Percentiles rank a stretch among this genome's conserved stretches.
These are phyloP conservation scores for Talaromyces sp. DNA, from an alignment of 2,329 filamentous ascomycete species.

Conservation along the genomic window DNA sequence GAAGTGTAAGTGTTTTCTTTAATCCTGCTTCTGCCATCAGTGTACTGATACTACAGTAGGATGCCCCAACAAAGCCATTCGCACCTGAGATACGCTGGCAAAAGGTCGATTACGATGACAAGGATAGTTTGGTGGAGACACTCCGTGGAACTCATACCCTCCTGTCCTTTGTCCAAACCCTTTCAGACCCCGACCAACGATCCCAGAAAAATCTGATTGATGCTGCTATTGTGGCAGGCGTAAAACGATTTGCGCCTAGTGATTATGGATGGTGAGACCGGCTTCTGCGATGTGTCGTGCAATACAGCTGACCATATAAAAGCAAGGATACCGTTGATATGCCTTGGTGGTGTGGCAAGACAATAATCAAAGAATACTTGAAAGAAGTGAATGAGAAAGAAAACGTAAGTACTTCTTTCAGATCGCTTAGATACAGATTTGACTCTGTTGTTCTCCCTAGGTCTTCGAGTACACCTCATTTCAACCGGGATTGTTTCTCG, in stretches of 20 bases:
- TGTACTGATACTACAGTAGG: not conserved
- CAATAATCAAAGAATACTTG: slow-evolving; percentile 4
- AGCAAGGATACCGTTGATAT: slow-evolving; percentile 5
- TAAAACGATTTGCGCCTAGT: slow-evolving; percentile 15
- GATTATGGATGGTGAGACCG: slow-evolving; percentile 10
- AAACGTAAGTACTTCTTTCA: not conserved
- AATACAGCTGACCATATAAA: not conserved
- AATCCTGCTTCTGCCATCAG: not conserved
- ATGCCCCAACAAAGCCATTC: not conserved
- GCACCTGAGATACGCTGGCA: not conserved
- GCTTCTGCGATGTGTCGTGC: not conserved
- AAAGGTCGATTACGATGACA: slow-evolving; percentile 6
- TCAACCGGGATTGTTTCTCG: slow-evolving; percentile 12
- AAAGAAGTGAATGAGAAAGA: slow-evolving; percentile 4
- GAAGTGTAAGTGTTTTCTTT: not conserved
- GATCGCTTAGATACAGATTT: not conserved
- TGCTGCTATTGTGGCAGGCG: slow-evolving; percentile 6
- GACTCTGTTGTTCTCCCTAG: not conserved
- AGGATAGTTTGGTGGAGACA: not conserved
- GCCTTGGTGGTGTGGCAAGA: not conserved
- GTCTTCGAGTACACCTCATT: slow-evolving; percentile 15
- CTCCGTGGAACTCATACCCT: slow-evolving; percentile 12
- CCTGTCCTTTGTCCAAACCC: slow-evolving; percentile 6
- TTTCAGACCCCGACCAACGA: slow-evolving; percentile 3
- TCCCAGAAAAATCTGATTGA: slow-evolving; percentile 15